phyloP scores from a whole-genome alignment of 2,329 filamentous ascomycete species.

The Penicillium sp. region DNA sequence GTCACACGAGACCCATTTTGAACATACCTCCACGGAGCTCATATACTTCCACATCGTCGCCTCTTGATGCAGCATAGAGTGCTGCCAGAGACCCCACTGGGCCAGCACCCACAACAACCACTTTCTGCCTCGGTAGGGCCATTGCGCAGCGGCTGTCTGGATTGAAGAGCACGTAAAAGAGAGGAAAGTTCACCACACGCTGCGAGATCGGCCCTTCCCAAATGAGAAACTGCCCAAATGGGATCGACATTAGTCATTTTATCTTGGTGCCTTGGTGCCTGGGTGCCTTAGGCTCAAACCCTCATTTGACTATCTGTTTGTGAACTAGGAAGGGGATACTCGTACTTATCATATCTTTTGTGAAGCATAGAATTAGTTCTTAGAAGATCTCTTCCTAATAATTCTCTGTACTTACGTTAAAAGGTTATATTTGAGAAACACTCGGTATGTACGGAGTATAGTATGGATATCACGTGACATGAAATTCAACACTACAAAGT shows the following conservation, averaged over 20 bases:
- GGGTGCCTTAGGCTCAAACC: too few relatives aligned
- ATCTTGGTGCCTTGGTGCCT: not conserved
- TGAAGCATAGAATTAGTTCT: too few relatives aligned
- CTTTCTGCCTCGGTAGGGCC: slow-evolving; percentile 57
- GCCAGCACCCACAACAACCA: slow-evolving; percentile 85
- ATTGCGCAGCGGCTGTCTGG: slow-evolving; percentile 6
- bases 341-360: too few relatives aligned
- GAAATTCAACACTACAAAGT: too few relatives aligned
- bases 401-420: too few relatives aligned
- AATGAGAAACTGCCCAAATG: not conserved
- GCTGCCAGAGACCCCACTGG: slow-evolving; percentile 91
- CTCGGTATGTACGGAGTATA: too few relatives aligned
- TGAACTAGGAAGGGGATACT: too few relatives aligned
- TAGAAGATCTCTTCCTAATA: too few relatives aligned
- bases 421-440: too few relatives aligned
- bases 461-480: too few relatives aligned
- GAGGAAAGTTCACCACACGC: slow-evolving; percentile 13
- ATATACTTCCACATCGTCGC: slow-evolving; percentile 89
- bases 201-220: slow-evolving; percentile 17
- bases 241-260: slow-evolving; percentile 10
- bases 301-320: not conserved
- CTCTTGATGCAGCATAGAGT: slow-evolving; percentile 85
- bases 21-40: slow-evolving; percentile 83
- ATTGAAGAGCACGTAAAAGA: not conserved
- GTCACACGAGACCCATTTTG: slow-evolving; percentile 3